Conservation (phyloP, 2,329 filamentous ascomycete species). For the Fusarium burgessii region DNA sequence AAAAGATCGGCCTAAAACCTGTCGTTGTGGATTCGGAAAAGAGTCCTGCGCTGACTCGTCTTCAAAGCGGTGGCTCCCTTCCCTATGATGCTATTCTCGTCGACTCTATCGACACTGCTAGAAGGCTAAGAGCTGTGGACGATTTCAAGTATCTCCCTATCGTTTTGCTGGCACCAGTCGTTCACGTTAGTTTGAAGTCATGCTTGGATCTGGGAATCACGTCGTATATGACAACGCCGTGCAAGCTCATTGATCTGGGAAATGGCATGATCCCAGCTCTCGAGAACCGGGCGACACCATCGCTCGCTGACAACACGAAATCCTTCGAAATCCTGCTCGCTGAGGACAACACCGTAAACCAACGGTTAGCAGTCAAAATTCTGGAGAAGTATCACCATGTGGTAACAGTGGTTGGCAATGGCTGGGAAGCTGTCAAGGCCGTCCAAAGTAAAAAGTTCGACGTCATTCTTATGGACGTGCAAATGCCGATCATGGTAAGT, state of each 20-base stretch:
- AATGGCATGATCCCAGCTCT: slow-evolving; percentile 97
- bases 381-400: slow-evolving; percentile 96
- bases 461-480: slow-evolving; percentile 98
- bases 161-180: slow-evolving; percentile 87
- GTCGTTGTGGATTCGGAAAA: slow-evolving; percentile 85
- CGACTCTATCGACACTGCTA: slow-evolving; percentile 92
- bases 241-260: slow-evolving; percentile 90
- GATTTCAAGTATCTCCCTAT: slow-evolving; percentile 99
- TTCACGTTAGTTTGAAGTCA: slow-evolving; percentile 92
- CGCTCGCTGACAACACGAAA: slow-evolving; percentile 91
- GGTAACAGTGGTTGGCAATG: slow-evolving; percentile 94
- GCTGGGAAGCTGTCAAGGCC: slow-evolving; percentile 91
- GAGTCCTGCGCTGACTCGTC: slow-evolving; percentile 68
- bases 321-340: slow-evolving; percentile 96
- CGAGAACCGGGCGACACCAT: slow-evolving; percentile 91
- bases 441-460: slow-evolving; percentile 94
- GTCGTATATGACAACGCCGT: slow-evolving; percentile 99
- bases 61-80: slow-evolving; percentile 67
- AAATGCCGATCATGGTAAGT: slow-evolving; percentile 98
- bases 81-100: slow-evolving; percentile 96
- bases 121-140: slow-evolving; percentile 84
- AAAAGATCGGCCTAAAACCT: slow-evolving; percentile 81
- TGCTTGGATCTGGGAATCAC: slow-evolving; percentile 95
- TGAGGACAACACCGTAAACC: slow-evolving; percentile 98
- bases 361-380: slow-evolving; percentile 95